A percentile compares a stretch with the other conserved stretches of the same genome.
Conservation (phyloP, 257 asterid species). For the Ilex aquifolium region DNA sequence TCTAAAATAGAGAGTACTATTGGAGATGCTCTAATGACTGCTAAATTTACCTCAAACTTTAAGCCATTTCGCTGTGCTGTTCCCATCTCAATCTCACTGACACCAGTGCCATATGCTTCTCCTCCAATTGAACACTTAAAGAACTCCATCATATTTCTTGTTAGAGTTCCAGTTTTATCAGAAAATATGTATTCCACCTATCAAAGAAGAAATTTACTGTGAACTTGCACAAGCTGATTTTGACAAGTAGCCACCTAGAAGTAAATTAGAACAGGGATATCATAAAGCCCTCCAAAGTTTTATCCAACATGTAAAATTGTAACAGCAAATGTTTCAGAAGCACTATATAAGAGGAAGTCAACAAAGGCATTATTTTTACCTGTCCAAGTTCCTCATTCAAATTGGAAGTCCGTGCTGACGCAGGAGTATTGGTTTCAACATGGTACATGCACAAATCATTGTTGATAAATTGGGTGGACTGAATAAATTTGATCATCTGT, state of each 20-base stretch:
- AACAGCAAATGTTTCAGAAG: neutral
- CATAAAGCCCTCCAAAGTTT: neutral
- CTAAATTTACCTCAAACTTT: conserved; percentile 57
- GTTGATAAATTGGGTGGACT: conserved; percentile 95
- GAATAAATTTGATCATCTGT: conserved; percentile 98
- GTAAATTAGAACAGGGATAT: no score
- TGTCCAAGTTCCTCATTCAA: conserved; percentile 99
- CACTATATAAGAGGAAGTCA: neutral
- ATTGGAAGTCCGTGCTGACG: conserved; percentile 95
- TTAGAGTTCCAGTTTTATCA: conserved; percentile 97
- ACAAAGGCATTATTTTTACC: conserved; percentile 36
- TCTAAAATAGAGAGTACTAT: no score
- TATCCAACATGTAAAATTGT: conserved; percentile 2
- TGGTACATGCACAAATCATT: conserved; percentile 96
- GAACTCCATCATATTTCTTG: conserved; percentile 97
- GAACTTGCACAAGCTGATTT: conserved; percentile 15
- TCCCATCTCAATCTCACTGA: conserved; percentile 92
- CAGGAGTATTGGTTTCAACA: conserved; percentile 92
- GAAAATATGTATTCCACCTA: conserved; percentile 99
- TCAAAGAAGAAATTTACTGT: conserved; percentile 16
- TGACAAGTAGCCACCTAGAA: conserved; percentile 9
- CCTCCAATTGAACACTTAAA: conserved; percentile 97
- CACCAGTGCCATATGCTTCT: conserved; percentile 92
- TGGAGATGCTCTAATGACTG: neutral
- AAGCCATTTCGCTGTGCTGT: conserved; percentile 77